Percentiles rank a stretch among this genome's conserved stretches.
Evolutionary conservation across 2,329 filamentous ascomycete genomes (phyloP).

Genomic region (Setomelanomma holmii): DNA sequence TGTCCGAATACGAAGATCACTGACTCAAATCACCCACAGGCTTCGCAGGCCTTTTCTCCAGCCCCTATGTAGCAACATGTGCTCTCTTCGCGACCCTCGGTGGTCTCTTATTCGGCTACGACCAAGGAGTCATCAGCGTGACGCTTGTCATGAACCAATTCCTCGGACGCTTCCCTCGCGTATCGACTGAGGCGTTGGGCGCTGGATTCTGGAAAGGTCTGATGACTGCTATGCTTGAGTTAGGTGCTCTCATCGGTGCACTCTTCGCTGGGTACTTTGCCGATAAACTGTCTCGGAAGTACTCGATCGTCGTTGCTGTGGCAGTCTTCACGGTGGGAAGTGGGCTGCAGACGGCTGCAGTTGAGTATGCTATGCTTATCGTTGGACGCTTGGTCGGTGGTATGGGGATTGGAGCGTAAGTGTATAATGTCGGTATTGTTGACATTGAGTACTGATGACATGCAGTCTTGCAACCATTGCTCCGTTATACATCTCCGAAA

Average conservation of each 20-base stretch:
- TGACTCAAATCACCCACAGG: conserved; percentile 35
- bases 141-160: conserved; percentile 63
- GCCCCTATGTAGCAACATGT: conserved; percentile 59
- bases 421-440: neutral
- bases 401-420: conserved; percentile 59
- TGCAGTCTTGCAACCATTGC: conserved; percentile 51
- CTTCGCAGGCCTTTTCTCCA: conserved; percentile 56
- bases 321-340: conserved; percentile 60
- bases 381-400: conserved; percentile 60
- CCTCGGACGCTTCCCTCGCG: conserved; percentile 53
- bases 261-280: conserved; percentile 56
- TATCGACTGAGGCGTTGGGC: conserved; percentile 51
- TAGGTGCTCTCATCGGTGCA: conserved; percentile 57
- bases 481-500: conserved; percentile 62
- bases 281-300: conserved; percentile 61
- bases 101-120: conserved; percentile 60
- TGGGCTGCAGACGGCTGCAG: conserved; percentile 58
- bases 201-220: conserved; percentile 55
- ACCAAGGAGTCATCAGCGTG: conserved; percentile 54
- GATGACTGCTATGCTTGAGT: conserved; percentile 63
- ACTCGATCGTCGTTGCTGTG: conserved; percentile 60
- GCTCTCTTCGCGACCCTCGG: conserved; percentile 60
- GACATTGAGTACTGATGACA: conserved; percentile 3
- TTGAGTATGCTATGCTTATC: conserved; percentile 60
- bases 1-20: neutral